These are phyloP conservation scores for Phialophora verrucosa DNA, from an alignment of 2,329 filamentous ascomycete genomes.

Conservation along the genomic window DNA sequence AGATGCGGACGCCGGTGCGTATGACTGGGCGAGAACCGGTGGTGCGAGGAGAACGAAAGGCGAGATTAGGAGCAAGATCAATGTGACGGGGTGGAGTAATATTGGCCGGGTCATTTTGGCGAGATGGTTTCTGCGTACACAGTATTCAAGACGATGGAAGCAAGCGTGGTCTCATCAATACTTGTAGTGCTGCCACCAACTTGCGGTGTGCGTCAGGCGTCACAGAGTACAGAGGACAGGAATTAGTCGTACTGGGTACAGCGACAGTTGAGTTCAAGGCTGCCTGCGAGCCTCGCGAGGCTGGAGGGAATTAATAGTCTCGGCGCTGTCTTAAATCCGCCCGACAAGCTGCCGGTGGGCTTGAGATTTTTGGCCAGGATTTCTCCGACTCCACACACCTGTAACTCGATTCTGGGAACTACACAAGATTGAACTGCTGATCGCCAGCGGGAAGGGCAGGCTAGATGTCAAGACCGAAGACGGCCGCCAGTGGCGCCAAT, in stretches of 20 bases:
- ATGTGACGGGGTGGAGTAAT: neutral
- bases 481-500: slow-evolving; percentile 1
- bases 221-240: neutral
- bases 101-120: neutral
- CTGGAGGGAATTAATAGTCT: neutral
- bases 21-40: neutral
- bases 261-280: too few species aligned
- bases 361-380: slow-evolving; percentile 19
- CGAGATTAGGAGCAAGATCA: neutral
- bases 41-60: neutral
- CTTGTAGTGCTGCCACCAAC: neutral
- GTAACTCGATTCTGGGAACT: neutral
- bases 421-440: slow-evolving; percentile 1
- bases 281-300: slow-evolving; percentile 6
- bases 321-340: slow-evolving; percentile 11
- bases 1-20: neutral
- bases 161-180: neutral
- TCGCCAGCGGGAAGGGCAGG: neutral
- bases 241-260: too few species aligned
- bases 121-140: neutral
- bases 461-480: slow-evolving; percentile 11
- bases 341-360: slow-evolving; percentile 2
- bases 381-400: slow-evolving; percentile 2
- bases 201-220: neutral
- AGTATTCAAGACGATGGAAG: neutral